phyloP scores from a whole-genome alignment of 176 grass and related monocot species.

The Dendrocalamus sinicus region DNA sequence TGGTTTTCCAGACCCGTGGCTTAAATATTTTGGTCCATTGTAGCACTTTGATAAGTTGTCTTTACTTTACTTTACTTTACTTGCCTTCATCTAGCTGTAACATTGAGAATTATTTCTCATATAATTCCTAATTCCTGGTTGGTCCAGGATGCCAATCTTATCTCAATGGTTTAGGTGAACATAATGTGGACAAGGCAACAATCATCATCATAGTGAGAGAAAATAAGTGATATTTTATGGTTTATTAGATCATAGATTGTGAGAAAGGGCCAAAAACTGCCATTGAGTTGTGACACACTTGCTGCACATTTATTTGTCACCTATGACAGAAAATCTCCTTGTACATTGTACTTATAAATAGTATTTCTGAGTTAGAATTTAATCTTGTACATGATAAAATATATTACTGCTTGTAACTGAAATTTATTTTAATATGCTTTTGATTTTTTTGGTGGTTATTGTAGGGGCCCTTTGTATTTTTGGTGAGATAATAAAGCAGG shows the following conservation, averaged over 20 bases:
- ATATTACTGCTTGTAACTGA: constrained; percentile 11
- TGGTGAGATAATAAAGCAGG: constrained; percentile 89
- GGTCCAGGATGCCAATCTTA: constrained; percentile 7
- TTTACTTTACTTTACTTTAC: background rate
- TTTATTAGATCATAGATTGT: background rate
- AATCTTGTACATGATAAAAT: background rate
- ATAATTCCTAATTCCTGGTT: constrained; percentile 28
- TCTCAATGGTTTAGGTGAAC: constrained; percentile 18
- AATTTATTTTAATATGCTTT: constrained; percentile 38
- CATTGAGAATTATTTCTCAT: background rate
- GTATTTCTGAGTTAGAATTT: background rate
- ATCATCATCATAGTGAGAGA: background rate
- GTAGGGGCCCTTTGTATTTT: constrained; percentile 90
- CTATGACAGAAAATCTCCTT: constrained; percentile 23
- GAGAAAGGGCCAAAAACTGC: background rate
- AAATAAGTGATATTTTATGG: background rate
- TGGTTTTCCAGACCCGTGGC: background rate
- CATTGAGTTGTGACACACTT: background rate
- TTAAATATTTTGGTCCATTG: constrained; percentile 7
- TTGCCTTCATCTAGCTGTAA: constrained; percentile 6
- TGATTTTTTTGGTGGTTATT: constrained; percentile 26
- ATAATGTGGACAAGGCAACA: constrained; percentile 25
- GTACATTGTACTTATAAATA: background rate
- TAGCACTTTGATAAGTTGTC: constrained; percentile 13
- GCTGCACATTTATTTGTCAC: constrained; percentile 10